Percentiles rank a stretch among this genome's conserved stretches.
Conservation (phyloP, 164 flowering plant species). For the Magnolia changhungtana region DNA sequence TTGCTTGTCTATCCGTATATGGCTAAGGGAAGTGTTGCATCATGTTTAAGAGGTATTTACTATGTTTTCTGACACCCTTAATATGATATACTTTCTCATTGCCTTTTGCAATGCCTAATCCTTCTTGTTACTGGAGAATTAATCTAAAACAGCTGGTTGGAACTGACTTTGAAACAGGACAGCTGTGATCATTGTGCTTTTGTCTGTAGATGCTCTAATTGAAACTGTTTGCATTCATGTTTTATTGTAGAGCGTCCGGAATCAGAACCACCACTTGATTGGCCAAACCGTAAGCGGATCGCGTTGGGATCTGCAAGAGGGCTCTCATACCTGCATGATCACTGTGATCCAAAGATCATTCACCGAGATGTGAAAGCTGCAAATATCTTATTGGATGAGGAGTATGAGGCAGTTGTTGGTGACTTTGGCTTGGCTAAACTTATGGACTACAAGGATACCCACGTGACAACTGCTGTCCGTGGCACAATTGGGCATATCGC, state of each 20-base stretch:
- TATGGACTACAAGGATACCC: conserved; percentile 97
- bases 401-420: conserved; percentile 93
- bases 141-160: neutral
- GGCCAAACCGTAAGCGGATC: conserved; percentile 70
- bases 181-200: neutral
- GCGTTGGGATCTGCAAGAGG: conserved; percentile 91
- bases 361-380: conserved; percentile 98
- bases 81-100: neutral
- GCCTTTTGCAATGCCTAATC: neutral
- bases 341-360: conserved; percentile 92
- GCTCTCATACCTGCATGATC: conserved; percentile 88
- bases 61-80: neutral
- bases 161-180: neutral
- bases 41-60: conserved; percentile 34
- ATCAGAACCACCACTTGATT: conserved; percentile 67
- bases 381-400: conserved; percentile 83
- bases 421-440: conserved; percentile 92
- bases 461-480: conserved; percentile 91
- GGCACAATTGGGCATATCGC: conserved; percentile 94
- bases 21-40: conserved; percentile 44
- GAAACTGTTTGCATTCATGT: neutral
- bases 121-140: neutral
- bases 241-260: conserved; percentile 58
- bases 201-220: neutral
- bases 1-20: conserved; percentile 40